Base-by-base conservation (phyloP, 169 alveolate genomes). In the Neospora caninum region DNA sequence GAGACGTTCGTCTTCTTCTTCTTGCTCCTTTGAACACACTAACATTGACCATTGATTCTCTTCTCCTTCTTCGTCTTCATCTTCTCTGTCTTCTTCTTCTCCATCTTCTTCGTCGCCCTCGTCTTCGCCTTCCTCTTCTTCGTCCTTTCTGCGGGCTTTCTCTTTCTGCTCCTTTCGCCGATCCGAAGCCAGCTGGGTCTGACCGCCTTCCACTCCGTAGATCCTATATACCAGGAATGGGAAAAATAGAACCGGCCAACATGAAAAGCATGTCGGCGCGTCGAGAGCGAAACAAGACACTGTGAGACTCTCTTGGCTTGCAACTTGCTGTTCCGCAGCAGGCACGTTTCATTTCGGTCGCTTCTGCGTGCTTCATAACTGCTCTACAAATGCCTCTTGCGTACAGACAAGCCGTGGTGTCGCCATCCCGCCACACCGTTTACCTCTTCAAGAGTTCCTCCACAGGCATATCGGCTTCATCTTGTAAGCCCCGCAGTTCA, bases 1-100 rank as follows among this genome's bases (percentile, higher is more conserved):
- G 13, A 87, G 91, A 42, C 43, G 87, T 88, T 53, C 39, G 64
- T 93, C 93, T 84, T 93, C 92, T 34, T 70, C 93, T 29, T 80
- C 92, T 69, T 91, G 91, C 25, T 91, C 70, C 53, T 80, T 80
- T 0, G 83, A 53, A 27, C 34, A 45, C 41, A 82, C 78, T 45
- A 69, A 78, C 31, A 45, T 10, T 9, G 80, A 86, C 36, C 78
- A 80, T 31, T 42, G 80, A 34, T 87, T 91, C 34, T 94, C 94
- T 20, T 82, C 22, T 22, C 42, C 29, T 9, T 36, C 43, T 27
- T 31, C 92, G 45, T 43, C 70, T 16, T 82, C 70, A 53, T 27
- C 36, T n/a, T 45, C 69, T 20, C 38, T 20, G 6, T 83, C 38
- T 9, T 83, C 69, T 83, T 20, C 38, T 6, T 83, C 69, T 29